Evolutionary conservation across 2,329 filamentous ascomycete species (phyloP).

Genomic region (Ambrosiella beaveri): DNA sequence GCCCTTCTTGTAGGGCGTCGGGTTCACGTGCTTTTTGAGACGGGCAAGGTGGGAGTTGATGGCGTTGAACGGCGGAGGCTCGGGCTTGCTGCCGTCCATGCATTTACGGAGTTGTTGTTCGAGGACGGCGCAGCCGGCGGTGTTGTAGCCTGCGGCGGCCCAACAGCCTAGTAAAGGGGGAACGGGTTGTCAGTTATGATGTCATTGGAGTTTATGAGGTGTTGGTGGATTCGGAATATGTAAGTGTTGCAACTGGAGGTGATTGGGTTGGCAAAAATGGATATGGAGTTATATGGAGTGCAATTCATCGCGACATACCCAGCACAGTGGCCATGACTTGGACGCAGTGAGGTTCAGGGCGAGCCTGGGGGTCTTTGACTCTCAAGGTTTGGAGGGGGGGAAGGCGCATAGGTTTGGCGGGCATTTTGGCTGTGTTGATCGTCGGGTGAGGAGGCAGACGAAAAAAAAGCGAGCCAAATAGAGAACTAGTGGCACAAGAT

Average conservation of each 20-base stretch:
- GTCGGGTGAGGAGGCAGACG: not conserved
- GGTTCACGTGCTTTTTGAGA: slow-evolving; percentile 52
- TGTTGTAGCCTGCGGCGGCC: slow-evolving; percentile 59
- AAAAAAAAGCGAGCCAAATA: not conserved
- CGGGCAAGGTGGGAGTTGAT: slow-evolving; percentile 87
- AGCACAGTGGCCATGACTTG: slow-evolving; percentile 40
- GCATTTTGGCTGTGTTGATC: slow-evolving; percentile 22
- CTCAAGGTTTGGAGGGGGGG: slow-evolving; percentile 38
- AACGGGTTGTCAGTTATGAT: not conserved
- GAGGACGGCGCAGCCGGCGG: slow-evolving; percentile 38
- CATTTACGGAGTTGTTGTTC: slow-evolving; percentile 45
- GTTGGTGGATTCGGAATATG: not conserved
- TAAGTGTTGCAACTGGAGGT: too few relatives aligned
- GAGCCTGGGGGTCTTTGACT: slow-evolving; percentile 34
- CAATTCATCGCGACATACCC: slow-evolving; percentile 30
- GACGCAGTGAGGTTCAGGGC: slow-evolving; percentile 35
- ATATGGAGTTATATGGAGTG: not conserved
- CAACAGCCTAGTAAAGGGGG: slow-evolving; percentile 46
- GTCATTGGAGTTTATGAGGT: not conserved
- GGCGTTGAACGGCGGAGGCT: slow-evolving; percentile 37
- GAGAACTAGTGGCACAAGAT: too few relatives aligned
- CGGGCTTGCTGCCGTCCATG: slow-evolving; percentile 58
- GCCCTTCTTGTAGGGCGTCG: slow-evolving; percentile 19
- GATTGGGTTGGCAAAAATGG: slow-evolving; percentile 15
- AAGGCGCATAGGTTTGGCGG: slow-evolving; percentile 36